A percentile compares a stretch with the other conserved stretches of the same genome.
phyloP scores from a whole-genome alignment of 108 stramenopile genomes.

The Skeletonema costatum region DNA sequence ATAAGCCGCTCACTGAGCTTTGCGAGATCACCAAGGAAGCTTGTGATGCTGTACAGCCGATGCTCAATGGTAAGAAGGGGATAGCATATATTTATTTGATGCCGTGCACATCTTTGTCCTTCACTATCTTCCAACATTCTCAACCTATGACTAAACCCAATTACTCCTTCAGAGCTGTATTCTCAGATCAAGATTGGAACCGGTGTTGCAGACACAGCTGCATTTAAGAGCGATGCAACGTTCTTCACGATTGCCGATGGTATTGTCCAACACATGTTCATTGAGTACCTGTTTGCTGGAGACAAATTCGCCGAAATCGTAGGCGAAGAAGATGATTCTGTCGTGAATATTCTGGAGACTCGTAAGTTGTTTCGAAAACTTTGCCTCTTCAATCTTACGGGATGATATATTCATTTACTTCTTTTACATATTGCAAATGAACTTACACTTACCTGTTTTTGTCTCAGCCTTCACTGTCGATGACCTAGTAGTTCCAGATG shows the following conservation, averaged over 20 bases:
- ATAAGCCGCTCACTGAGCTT: conserved; percentile 28
- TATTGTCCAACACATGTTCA: conserved; percentile 51
- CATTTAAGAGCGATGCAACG: conserved; percentile 48
- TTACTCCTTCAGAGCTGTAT: conserved; percentile 5
- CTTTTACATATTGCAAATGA: too few relatives aligned
- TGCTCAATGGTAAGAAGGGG: conserved; percentile 10
- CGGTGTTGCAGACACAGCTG: conserved; percentile 19
- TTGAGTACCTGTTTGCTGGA: conserved; percentile 35
- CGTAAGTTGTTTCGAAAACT: too few relatives aligned
- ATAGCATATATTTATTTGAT: background rate
- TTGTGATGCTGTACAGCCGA: conserved; percentile 29
- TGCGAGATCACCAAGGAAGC: conserved; percentile 29
- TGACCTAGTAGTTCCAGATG: conserved; percentile 6
- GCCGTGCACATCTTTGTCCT: background rate
- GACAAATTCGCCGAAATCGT: conserved; percentile 31
- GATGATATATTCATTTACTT: too few relatives aligned
- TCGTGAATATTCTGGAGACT: conserved; percentile 8
- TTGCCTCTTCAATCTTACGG: too few relatives aligned
- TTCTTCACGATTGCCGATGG: conserved; percentile 62
- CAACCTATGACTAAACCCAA: too few relatives aligned
- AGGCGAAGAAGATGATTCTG: conserved; percentile 30
- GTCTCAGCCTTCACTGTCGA: conserved; percentile 20
- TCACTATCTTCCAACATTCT: too few relatives aligned
- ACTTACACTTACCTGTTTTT: too few relatives aligned
- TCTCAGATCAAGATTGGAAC: conserved; percentile 34